phyloP scores from a whole-genome alignment of 202 grass and related monocot species.

The Carex arenaria region DNA sequence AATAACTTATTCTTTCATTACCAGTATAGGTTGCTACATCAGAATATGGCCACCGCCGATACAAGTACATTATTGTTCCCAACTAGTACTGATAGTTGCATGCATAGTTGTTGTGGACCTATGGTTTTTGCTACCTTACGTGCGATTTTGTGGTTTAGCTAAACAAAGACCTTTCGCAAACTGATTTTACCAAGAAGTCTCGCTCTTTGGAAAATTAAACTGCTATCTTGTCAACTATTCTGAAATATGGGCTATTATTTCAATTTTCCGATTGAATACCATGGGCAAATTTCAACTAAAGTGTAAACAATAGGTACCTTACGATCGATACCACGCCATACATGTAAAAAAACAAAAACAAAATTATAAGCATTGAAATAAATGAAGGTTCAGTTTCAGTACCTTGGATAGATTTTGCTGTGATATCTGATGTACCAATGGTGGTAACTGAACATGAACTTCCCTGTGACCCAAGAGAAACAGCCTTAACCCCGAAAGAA shows the following conservation, averaged over 20 bases:
- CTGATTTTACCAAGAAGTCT: neutral
- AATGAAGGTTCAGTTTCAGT: neutral
- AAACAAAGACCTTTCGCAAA: neutral
- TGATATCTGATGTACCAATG: slow-evolving; percentile 30
- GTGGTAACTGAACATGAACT: slow-evolving; percentile 27
- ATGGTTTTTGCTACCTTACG: neutral
- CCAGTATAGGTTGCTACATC: neutral
- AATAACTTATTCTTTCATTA: neutral
- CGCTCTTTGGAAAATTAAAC: neutral
- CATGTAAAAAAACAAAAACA: neutral
- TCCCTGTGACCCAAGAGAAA: slow-evolving; percentile 39
- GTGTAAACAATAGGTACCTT: neutral
- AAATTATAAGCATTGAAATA: neutral
- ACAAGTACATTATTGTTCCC: neutral
- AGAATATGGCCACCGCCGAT: neutral
- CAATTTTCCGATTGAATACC: neutral
- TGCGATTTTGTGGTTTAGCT: neutral
- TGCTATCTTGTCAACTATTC: neutral
- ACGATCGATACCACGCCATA: neutral
- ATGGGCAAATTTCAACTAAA: neutral
- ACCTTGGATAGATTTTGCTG: slow-evolving; percentile 29
- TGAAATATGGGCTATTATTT: neutral
- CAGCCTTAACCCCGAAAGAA: slow-evolving; percentile 30
- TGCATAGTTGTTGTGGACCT: neutral
- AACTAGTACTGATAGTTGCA: neutral